phyloP scores from a whole-genome alignment of 108 stramenopile species.

The Cyclotella cryptica region DNA sequence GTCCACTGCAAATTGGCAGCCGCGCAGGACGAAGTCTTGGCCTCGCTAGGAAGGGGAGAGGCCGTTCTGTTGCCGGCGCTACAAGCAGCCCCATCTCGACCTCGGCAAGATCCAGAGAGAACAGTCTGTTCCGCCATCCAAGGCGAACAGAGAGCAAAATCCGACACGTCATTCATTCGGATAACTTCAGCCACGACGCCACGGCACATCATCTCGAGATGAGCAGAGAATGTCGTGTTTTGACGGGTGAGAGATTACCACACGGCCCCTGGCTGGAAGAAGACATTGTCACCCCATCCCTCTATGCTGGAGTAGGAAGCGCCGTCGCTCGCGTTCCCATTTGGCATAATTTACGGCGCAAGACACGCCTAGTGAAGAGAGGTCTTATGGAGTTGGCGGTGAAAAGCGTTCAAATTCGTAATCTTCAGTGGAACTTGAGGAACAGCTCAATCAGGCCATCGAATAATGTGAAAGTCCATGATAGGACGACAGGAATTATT shows the following conservation, averaged over 20 bases:
- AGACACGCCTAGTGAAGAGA: not conserved
- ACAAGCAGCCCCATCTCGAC: too few species aligned
- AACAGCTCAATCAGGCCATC: not conserved
- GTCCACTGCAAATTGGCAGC: not conserved
- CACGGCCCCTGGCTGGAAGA: not conserved
- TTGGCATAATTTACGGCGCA: not conserved
- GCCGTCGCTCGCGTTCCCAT: not conserved
- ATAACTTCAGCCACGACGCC: slow-evolving; percentile 7
- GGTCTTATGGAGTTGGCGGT: not conserved
- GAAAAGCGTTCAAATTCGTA: slow-evolving; percentile 2
- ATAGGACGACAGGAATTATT: not conserved
- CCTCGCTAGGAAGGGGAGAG: not conserved
- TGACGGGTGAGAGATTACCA: not conserved
- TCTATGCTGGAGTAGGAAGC: not conserved
- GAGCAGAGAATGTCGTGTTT: not conserved
- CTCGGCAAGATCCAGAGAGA: too few species aligned
- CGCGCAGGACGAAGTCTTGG: not conserved
- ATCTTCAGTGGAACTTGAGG: not conserved
- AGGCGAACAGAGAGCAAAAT: slow-evolving; percentile 3
- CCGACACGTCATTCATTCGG: slow-evolving; percentile 15
- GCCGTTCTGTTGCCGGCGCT: too few species aligned
- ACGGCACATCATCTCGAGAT: not conserved
- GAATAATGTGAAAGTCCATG: not conserved
- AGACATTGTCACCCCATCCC: not conserved
- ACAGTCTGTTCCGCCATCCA: not conserved